Conservation (phyloP, 192 early-diverging fungal genomes). For the Dissophora globulifera region DNA sequence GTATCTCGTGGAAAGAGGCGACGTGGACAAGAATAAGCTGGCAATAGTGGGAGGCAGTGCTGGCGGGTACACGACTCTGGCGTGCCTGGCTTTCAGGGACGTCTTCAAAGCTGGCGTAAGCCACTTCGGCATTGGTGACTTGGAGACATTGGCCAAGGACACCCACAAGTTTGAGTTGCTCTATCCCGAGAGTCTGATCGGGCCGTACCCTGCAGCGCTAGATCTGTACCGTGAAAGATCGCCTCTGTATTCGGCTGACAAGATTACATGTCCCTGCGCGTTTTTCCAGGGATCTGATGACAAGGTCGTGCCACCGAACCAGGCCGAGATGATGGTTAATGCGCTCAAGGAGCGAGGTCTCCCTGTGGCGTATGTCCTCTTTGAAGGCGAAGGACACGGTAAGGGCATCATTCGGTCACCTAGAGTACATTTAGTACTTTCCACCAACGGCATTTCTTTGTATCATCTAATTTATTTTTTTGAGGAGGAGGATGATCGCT, state of each 20-base stretch:
- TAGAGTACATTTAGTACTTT: not conserved
- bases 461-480: slow-evolving; percentile 1
- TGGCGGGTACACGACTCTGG: slow-evolving; percentile 67
- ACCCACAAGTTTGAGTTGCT: slow-evolving; percentile 87
- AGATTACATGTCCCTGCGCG: slow-evolving; percentile 70
- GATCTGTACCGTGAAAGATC: slow-evolving; percentile 71
- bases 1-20: slow-evolving; percentile 63
- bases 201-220: slow-evolving; percentile 64
- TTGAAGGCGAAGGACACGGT: slow-evolving; percentile 76
- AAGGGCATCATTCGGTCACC: not conserved
- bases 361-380: slow-evolving; percentile 68
- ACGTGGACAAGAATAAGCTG: slow-evolving; percentile 69
- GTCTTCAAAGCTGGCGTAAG: slow-evolving; percentile 79
- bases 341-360: slow-evolving; percentile 70
- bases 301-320: slow-evolving; percentile 80
- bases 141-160: slow-evolving; percentile 70
- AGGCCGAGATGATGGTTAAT: slow-evolving; percentile 78
- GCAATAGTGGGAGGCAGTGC: slow-evolving; percentile 76
- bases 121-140: slow-evolving; percentile 78
- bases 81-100: slow-evolving; percentile 72
- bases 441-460: not conserved
- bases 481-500: too few relatives aligned
- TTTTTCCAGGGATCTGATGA: slow-evolving; percentile 83
- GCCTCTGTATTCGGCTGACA: slow-evolving; percentile 68
- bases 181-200: slow-evolving; percentile 71